Base-by-base conservation (phyloP, 2,329 filamentous ascomycete species). In the Pseudogymnoascus sp. region DNA sequence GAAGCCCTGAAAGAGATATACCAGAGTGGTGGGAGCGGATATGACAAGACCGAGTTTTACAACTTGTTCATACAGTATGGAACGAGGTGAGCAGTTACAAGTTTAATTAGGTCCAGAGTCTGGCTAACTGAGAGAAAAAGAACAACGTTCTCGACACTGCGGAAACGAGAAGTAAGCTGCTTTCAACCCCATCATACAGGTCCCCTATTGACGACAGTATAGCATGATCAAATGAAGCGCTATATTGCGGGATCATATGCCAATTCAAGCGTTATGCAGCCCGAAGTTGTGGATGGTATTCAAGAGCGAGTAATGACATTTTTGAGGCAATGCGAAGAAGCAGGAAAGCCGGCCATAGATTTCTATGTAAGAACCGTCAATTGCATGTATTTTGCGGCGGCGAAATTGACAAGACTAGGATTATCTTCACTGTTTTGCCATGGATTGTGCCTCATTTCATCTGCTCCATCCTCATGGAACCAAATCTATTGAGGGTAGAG, bases 371-470 rank as follows among this genome's bases (percentile, higher is more conserved):
- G 39, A n/a, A 52, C n/a, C 21, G 15, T 10, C 37, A 48, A 19
- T 33, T 34, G 13, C 26, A 26, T 6, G 18, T 6, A 5, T 39
- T 6, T 13, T 15, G 18, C n/a, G 18, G 18, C n/a, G 5, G 10
- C 21, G 28, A 28, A 23, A 26, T 10, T 48, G 41, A 48, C 23
- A 28, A 8, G 2, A 26, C 7, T 13, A 69, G 67, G 59, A 65
- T 19, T 66, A 65, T 52, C 34, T 88, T 1, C 85, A 89, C 63
- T 79, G 84, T 23, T 89, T 85, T 68, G 85, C 85, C 0, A 82
- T 87, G 59, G 85, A 89, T 67, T 86, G 85, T 65, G 79, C 83
- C 26, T 85, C 84, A 0, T 82, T 86, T 65, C 84, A 87, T 64
- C 75, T 89, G n/a, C 86, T 89, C 67, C 82, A 85, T 59, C 84